Base-by-base conservation (phyloP, 768 basidiomycete species). In the Auriscalpium microsporum region DNA sequence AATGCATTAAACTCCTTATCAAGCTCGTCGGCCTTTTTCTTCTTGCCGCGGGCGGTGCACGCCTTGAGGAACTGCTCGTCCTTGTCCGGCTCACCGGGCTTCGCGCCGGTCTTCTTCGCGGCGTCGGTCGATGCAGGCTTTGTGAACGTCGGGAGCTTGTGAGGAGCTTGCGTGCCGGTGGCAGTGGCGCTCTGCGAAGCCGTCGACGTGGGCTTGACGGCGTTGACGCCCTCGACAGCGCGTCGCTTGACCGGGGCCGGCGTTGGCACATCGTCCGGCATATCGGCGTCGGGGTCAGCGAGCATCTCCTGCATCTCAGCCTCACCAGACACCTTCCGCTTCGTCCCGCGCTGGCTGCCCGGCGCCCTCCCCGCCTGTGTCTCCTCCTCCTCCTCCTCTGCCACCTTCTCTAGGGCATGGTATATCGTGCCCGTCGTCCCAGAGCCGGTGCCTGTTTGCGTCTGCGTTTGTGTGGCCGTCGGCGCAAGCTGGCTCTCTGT, bases 1-100 rank as follows among this genome's bases (percentile, higher is more conserved):
- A 89, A 71, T 38, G 81, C 79, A 62, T 87, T 87, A 60, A 89
- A 89, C 53, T 89, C 86, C 21, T 84, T 77, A 66, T 89, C 87
- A 56, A 86, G 86, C 0, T 75, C 73, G 62, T 87, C 83, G 63
- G 85, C 84, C 1, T 68, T 60, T 28, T 28, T 28, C 61, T 76
- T 82, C 71, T 83, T 86, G 6, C 80, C 82, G n/a, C 76, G 75
- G 60, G 84, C 87, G 8, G 72, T 83, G 37, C 88, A 70, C 0
- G 86, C 86, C 55, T 78, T 83, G 33, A 88, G 69, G 63, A 88
- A 87, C 0, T 74, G 77, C 6, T 70, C 70, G 58, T 88, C 86
- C 11, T 74, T 81, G 63, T 89, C 86, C 2, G 56, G 50, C 48
- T 54, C 59, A 21, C 56, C 38, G 38, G 35, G 42, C 10, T 38